Evolutionary conservation across 306 rosid genomes (phyloP).

Genomic region (Pachyrhizus erosus): DNA sequence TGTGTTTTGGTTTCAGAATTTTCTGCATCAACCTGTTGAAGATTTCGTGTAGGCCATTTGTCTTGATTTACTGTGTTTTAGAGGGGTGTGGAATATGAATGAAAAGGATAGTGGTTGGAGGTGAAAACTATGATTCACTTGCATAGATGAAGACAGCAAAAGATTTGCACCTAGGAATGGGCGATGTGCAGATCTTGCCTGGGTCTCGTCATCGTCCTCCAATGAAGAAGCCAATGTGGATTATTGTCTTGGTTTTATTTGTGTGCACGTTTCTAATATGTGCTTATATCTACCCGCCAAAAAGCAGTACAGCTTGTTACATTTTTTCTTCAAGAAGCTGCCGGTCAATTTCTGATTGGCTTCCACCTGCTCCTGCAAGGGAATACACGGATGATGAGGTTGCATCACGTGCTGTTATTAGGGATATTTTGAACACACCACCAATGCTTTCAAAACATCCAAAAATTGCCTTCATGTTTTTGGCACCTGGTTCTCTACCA

Average conservation of each 20-base stretch:
- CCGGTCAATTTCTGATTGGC: constrained; percentile 65
- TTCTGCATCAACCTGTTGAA: constrained; percentile 34
- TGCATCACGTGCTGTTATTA: constrained; percentile 74
- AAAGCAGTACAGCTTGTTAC: constrained; percentile 68
- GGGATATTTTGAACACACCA: constrained; percentile 73
- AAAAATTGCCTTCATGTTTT: constrained; percentile 92
- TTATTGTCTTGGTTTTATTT: constrained; percentile 74
- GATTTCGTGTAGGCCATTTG: constrained; percentile 22
- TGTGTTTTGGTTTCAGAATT: constrained; percentile 46
- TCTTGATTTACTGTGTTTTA: constrained; percentile 7
- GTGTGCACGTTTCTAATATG: constrained; percentile 71
- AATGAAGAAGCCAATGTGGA: constrained; percentile 83
- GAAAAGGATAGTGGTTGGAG: constrained; percentile 36
- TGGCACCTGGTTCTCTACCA: constrained; percentile 86
- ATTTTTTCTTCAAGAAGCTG: constrained; percentile 76
- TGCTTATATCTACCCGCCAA: constrained; percentile 81
- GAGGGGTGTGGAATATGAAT: constrained; percentile 33
- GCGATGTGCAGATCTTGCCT: constrained; percentile 71
- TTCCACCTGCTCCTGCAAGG: constrained; percentile 80
- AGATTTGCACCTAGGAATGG: constrained; percentile 67
- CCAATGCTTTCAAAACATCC: constrained; percentile 54
- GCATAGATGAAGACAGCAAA: constrained; percentile 71
- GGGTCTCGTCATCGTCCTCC: constrained; percentile 82
- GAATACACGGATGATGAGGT: constrained; percentile 80
- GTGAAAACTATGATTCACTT: constrained; percentile 50